A percentile compares a stretch with the other conserved stretches of the same genome.
Conservation (phyloP, 371 early-diverging fungal genomes). For the Saksenaea oblongispora region DNA sequence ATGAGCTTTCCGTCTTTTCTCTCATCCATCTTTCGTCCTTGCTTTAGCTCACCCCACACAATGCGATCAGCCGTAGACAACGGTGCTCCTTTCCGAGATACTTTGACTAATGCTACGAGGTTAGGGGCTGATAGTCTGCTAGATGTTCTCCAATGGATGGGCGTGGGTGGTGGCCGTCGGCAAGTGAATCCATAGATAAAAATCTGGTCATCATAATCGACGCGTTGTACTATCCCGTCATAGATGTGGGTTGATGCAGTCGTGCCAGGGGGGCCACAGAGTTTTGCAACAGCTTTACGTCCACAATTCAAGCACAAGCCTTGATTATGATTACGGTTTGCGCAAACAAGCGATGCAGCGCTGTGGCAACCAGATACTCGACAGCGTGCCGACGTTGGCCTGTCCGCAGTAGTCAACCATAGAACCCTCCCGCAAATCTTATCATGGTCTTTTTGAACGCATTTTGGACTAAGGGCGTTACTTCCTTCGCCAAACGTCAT, state of each 20-base stretch:
- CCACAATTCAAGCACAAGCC: not conserved
- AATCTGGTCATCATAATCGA: not conserved
- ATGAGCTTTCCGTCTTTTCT: not conserved
- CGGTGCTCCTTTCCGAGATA: not conserved
- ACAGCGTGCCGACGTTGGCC: not conserved
- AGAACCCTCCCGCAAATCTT: not conserved
- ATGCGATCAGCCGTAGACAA: not conserved
- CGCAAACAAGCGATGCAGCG: not conserved
- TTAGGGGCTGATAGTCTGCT: not conserved
- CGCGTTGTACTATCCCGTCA: not conserved
- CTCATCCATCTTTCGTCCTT: not conserved
- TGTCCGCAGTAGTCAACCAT: not conserved
- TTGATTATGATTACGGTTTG: not conserved
- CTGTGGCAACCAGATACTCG: not conserved
- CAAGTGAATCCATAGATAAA: not conserved
- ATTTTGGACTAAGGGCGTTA: not conserved
- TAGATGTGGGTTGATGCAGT: not conserved
- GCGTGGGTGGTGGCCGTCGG: not conserved
- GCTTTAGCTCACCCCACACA: not conserved
- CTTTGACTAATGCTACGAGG: not conserved
- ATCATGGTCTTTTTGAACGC: not conserved
- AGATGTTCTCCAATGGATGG: slow-evolving; percentile 2
- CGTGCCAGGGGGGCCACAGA: not conserved
- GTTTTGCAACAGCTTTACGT: not conserved
- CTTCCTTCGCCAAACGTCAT: not conserved